Base-by-base conservation (phyloP, 2,329 filamentous ascomycete genomes). In the Dothidotthia symphoricarpi region DNA sequence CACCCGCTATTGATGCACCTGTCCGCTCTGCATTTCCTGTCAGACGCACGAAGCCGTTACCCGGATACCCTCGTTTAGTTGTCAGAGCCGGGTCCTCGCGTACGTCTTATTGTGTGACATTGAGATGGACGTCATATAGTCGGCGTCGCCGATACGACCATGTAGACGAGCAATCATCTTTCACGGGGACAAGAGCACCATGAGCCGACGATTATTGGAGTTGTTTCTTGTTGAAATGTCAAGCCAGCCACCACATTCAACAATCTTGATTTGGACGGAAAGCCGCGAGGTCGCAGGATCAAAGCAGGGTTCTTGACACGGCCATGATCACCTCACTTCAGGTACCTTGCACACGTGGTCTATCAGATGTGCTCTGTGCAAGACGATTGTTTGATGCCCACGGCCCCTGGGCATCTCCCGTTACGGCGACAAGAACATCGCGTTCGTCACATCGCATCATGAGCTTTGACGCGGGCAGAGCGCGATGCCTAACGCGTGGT, bases 11-110 rank as follows among this genome's bases (percentile, higher is more conserved):
- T 47, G 39, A 42, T 35, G 26, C 43, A 37, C 36, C 39, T 34
- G 37, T 39, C 46, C 34, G 34, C 33, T 28, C 35, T 40, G 43
- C 43, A 38, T 43, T 44, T 39, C 50, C 43, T 55, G 48, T 51
- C 52, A 49, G 37, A 44, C 41, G 39, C 43, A 49, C 17, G 24
- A 37, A 43, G 33, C 50, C 38, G 39, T 41, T 33, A 39, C 41
- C 36, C 42, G 31, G 43, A 34, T 25, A 39, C 15, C 26, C 32
- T 42, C 31, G 31, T 34, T n/a, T 36, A 24, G 26, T 36, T 34
- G 36, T 42, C 19, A 34, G 32, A 14, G 16, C 42, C 39, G 33
- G 44, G 17, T 16, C 12, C 26, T 39, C 36, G 44, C 51, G n/a
- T n/a, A n/a, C n/a, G 50, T 54, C 24, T 45, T 32, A 41, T 33